Percentiles rank a stretch among this genome's conserved stretches.
Conservation (phyloP, 768 basidiomycete species). For the Leccinum boreale region DNA sequence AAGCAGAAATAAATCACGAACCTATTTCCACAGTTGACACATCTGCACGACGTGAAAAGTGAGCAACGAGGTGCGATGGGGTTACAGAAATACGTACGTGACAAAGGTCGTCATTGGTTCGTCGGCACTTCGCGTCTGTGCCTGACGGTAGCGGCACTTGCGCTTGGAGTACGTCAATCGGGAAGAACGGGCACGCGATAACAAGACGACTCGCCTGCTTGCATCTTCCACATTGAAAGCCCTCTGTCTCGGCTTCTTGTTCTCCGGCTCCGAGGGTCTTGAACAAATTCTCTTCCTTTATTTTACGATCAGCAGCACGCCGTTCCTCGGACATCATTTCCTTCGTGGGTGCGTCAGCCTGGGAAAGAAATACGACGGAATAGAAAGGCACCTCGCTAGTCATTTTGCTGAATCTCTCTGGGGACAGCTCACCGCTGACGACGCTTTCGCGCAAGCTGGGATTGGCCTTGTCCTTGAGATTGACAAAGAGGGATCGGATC, state of each 20-base stretch:
- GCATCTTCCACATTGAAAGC: constrained; percentile 95
- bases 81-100: constrained; percentile 49
- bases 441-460: constrained; percentile 81
- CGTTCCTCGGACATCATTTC: constrained; percentile 97
- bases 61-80: neutral
- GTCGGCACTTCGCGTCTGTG: constrained; percentile 96
- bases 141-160: constrained; percentile 91
- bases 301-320: constrained; percentile 76
- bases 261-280: constrained; percentile 88
- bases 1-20: constrained; percentile 19
- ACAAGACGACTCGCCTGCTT: constrained; percentile 59
- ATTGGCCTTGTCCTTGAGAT: constrained; percentile 95
- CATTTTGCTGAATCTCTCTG: constrained; percentile 75
- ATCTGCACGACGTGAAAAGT: constrained; percentile 34
- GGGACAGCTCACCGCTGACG: constrained; percentile 74
- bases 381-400: constrained; percentile 56
- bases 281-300: constrained; percentile 84
- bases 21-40: constrained; percentile 66
- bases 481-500: constrained; percentile 86
- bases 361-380: neutral
- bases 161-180: constrained; percentile 39
- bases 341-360: constrained; percentile 42
- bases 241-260: constrained; percentile 92
- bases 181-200: neutral
- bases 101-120: constrained; percentile 99